Base-by-base conservation (phyloP, 805 yeast genomes). In the Candida pseudofarinosa region DNA sequence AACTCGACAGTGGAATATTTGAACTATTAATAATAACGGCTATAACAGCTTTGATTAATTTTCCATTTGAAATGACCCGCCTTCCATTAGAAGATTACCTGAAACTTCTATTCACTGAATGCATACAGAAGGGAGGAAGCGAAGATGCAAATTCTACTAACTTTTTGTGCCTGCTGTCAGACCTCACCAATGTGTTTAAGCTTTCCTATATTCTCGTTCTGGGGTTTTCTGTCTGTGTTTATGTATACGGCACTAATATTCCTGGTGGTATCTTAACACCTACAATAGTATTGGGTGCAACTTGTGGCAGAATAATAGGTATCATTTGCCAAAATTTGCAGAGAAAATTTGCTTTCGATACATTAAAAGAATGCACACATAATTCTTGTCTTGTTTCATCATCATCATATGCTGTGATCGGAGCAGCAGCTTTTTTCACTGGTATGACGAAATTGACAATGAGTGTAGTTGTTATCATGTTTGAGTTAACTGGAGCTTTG, bases 321-420 rank as follows among this genome's bases (percentile, higher is more conserved):
- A 66, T 77, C 3, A 32, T 80, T 0, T 62, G 80, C 35, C 77
- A 77, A 51, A 57, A 57, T 2, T 51, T 79, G 16, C 87, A 82
- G 56, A 42, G 63, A 61, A 13, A 55, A 54, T 19, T 65, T 33
- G 41, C 55, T n/a, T 55, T 55, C 53, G 63, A 61, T 14, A 51
- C 54, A 13, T 50, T 73, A 37, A 63, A 73, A 1, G 62, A 71
- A 2, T 65, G 75, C 40, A 72, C 78, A 0, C 62, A 63, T 20
- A 68, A 65, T 38, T 59, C 76, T 43, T 62, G 75, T 43, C 81
- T 93, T 51, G 80, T 88, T 7, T 83, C 89, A 1, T 95, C 95
- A 0, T 90, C 93, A 0, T 87, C 90, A 0, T 88, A 88, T 56
- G 95, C 95, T 0, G 84, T 88, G 7, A 87, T 88, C 17, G 96